A percentile compares a stretch with the other conserved stretches of the same genome.
Conservation (phyloP, 2,329 filamentous ascomycete genomes). For the Immersiporthe knoxdaviesiana region DNA sequence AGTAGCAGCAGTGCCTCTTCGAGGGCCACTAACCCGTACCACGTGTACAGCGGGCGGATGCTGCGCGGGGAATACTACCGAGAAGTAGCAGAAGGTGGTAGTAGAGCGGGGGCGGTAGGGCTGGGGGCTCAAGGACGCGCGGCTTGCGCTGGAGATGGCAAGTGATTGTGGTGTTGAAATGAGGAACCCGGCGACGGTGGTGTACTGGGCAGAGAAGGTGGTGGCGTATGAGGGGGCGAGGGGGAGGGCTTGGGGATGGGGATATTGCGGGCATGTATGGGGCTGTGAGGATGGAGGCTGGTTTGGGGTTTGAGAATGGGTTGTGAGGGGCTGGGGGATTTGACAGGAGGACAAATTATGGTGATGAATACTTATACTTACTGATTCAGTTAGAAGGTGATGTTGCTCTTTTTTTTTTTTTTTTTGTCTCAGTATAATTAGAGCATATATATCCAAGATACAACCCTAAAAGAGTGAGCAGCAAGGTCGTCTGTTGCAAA, state of each 20-base stretch:
- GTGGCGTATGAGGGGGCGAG: not conserved
- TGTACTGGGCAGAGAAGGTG: slow-evolving; percentile 10
- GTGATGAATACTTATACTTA: not conserved
- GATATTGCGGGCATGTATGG: slow-evolving; percentile 22
- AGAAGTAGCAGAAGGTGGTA: not conserved
- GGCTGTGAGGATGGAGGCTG: slow-evolving; percentile 6
- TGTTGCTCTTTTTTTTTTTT: no score
- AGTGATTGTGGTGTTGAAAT: not conserved
- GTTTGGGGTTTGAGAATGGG: slow-evolving; percentile 17
- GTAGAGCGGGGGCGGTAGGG: not conserved
- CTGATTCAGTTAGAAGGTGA: no score
- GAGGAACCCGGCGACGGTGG: not conserved
- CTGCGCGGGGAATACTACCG: slow-evolving; percentile 8
- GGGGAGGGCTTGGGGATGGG: slow-evolving; percentile 5
- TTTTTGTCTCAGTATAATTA: no score
- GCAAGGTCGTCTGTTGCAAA: no score
- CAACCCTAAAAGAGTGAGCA: no score
- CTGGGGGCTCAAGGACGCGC: slow-evolving; percentile 9
- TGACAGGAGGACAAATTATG: not conserved
- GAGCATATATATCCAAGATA: no score
- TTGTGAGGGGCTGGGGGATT: not conserved
- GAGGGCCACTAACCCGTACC: not conserved
- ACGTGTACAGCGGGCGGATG: slow-evolving; percentile 8
- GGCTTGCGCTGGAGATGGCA: not conserved
- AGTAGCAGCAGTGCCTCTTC: not conserved